Conservation (phyloP, 2,329 filamentous ascomycete genomes). For the Penicillium sp. region DNA sequence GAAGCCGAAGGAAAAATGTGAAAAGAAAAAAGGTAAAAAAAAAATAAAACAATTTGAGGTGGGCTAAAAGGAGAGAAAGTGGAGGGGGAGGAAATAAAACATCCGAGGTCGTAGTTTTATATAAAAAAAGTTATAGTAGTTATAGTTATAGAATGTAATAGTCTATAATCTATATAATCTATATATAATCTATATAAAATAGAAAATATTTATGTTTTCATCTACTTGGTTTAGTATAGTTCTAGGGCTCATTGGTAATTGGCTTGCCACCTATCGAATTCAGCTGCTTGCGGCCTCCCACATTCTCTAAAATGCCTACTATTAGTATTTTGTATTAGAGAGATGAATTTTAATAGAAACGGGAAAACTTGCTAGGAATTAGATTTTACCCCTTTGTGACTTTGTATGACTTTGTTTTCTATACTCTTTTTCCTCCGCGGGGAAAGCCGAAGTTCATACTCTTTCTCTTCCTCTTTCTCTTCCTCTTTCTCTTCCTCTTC, state of each 20-base stretch:
- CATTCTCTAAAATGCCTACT: not conserved
- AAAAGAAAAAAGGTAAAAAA: not conserved
- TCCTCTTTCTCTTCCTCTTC: not conserved
- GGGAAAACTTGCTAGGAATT: not conserved
- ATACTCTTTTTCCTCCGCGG: not conserved
- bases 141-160: not conserved
- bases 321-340: not conserved
- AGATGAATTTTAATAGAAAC: conserved; percentile 4
- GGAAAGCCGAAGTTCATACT: not conserved
- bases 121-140: not conserved
- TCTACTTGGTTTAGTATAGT: not conserved
- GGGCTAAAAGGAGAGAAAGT: conserved; percentile 7
- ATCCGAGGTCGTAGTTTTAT: not conserved
- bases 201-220: not conserved
- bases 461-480: not conserved
- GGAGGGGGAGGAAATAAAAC: conserved; percentile 7
- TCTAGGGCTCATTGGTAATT: conserved; percentile 7
- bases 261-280: conserved; percentile 11
- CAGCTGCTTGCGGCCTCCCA: conserved; percentile 14
- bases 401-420: not conserved
- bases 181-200: no score
- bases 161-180: no score
- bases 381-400: not conserved
- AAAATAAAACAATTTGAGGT: not conserved
- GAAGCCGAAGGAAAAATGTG: not conserved